Percentiles rank a stretch among this genome's conserved stretches.
phyloP scores from a whole-genome alignment of 2,329 filamentous ascomycete species.

The Aureobasidium namibiae region DNA sequence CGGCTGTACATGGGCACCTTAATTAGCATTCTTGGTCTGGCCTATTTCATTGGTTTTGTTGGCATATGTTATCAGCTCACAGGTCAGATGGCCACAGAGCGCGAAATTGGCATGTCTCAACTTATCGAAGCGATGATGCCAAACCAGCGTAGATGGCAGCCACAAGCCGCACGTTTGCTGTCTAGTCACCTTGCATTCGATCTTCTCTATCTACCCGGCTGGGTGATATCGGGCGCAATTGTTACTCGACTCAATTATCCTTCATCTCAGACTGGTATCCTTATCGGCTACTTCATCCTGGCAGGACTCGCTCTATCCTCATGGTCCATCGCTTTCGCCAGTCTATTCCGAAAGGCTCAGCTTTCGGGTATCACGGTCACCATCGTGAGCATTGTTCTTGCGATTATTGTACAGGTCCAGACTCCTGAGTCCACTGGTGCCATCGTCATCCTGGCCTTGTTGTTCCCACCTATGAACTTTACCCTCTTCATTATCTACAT shows the following conservation, averaged over 20 bases:
- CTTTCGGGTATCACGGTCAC: constrained; percentile 75
- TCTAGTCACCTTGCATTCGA: constrained; percentile 76
- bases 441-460: constrained; percentile 60
- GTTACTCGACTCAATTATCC: constrained; percentile 51
- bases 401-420: constrained; percentile 72
- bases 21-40: constrained; percentile 67
- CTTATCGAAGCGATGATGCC: constrained; percentile 90
- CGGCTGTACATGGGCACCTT: constrained; percentile 63
- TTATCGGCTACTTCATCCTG: constrained; percentile 59
- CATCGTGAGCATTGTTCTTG: constrained; percentile 65
- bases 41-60: constrained; percentile 70
- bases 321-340: constrained; percentile 70
- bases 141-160: constrained; percentile 63
- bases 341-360: constrained; percentile 81
- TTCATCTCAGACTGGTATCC: constrained; percentile 34
- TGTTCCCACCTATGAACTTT: constrained; percentile 85
- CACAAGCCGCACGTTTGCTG: constrained; percentile 67
- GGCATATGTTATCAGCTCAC: constrained; percentile 81
- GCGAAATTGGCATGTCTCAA: constrained; percentile 80
- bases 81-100: constrained; percentile 75
- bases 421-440: constrained; percentile 53
- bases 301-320: constrained; percentile 70
- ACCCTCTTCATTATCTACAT: constrained; percentile 74
- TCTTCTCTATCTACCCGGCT: constrained; percentile 70
- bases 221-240: constrained; percentile 68